A percentile compares a stretch with the other conserved stretches of the same genome.
Conservation (phyloP, 225 moss, liverwort and hornwort species). For the Marchantia polymorpha region DNA sequence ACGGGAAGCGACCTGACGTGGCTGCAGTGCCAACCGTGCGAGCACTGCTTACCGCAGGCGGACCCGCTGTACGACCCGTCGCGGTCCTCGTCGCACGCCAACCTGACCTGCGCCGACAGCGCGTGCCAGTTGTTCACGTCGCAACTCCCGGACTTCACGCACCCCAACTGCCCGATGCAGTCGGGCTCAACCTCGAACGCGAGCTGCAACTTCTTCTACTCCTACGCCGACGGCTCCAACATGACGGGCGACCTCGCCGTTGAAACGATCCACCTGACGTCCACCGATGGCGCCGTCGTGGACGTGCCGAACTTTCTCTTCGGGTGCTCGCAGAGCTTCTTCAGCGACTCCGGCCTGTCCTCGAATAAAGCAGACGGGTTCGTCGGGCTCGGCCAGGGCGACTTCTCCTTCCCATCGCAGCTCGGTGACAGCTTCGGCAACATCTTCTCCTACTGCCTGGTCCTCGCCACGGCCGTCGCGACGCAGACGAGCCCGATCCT, state of each 20-base stretch:
- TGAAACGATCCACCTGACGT: conserved; percentile 19
- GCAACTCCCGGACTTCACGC: background rate
- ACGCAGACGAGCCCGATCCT: conserved; percentile 26
- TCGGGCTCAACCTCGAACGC: background rate
- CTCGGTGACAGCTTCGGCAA: conserved; percentile 17
- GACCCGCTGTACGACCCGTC: background rate
- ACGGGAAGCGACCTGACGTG: conserved; percentile 2
- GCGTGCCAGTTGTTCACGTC: background rate
- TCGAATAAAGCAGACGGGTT: conserved; percentile 20
- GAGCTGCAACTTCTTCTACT: conserved; percentile 24
- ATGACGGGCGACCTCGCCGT: conserved; percentile 20
- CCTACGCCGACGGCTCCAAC: conserved; percentile 24
- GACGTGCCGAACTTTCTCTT: conserved; percentile 27
- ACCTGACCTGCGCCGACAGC: background rate
- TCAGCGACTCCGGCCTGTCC: background rate
- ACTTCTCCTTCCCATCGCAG: conserved; percentile 35
- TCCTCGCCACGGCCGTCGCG: background rate
- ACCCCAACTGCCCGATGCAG: background rate
- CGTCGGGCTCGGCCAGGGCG: conserved; percentile 32
- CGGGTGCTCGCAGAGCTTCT: conserved; percentile 28
- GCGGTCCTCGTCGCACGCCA: background rate
- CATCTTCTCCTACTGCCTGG: conserved; percentile 36
- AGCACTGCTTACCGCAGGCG: no score
- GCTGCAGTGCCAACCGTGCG: background rate
- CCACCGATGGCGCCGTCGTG: background rate